Evolutionary conservation across 1,284 basidiomycete species (phyloP), one percentile per base, ranked within the genome.

Genomic region (Cryptococcus sp.): DNA sequence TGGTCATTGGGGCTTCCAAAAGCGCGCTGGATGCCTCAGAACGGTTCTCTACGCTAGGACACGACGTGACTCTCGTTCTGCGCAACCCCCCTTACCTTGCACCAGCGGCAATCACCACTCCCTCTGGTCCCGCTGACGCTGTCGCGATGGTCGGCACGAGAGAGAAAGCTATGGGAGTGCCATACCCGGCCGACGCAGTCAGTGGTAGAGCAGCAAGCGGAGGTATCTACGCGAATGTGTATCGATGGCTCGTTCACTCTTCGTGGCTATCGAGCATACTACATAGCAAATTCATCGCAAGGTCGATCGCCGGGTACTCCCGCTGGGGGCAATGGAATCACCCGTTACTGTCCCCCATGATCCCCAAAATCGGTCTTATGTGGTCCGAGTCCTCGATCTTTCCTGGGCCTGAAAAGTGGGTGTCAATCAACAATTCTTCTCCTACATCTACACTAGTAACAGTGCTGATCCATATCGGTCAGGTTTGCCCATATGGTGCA

Each of bases 1-100:
- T 61, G 19, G 63, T 66, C 41, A 55, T 66, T 29, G 64, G 64
- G 20, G 64, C 62, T 16, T 62, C 59, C 13, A 66, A 66, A 44
- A 57, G 53, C 46, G 64, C 64, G 5, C 40, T 66, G 41, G 64
- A 66, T 43, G 63, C 62, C 5, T 56, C 64, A 4, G 64, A 66
- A 45, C 47, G 64, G 25, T 57, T 66, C 20, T 55, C 64, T 7
- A 45, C 51, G n/a, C 26, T 60, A 16, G 45, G 64, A 54, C 46
- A 50, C 43, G 26, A 44, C 26, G 63, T 65, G 29, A 63, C 63
- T 10, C 50, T 63, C 15, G 51, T 65, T 17, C 50, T 65, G 10
- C 57, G 61, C 10, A 63, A 65, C 47, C 63, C 63, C 15, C 61
- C 63, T 16, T 63, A 63, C 38, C 59, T 63, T 29, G 59, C 62